A percentile compares a stretch with the other conserved stretches of the same genome.
phyloP scores from a whole-genome alignment of 371 early-diverging fungal species.

The Blakeslea trispora region DNA sequence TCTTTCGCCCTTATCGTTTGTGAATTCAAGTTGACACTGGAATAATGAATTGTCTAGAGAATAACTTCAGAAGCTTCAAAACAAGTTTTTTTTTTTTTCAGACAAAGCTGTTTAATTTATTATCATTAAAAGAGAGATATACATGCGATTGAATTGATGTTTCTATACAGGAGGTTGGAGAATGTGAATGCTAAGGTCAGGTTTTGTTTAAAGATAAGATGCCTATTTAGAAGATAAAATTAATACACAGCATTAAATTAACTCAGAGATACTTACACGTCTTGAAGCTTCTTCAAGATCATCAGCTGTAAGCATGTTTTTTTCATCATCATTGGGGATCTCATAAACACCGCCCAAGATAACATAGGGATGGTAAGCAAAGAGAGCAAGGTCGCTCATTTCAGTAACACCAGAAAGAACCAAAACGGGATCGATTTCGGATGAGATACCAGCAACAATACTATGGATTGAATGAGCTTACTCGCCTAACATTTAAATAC shows the following conservation, averaged over 20 bases:
- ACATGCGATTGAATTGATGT: constrained; percentile 10
- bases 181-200: background rate
- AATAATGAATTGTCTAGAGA: too few relatives aligned
- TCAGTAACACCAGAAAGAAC: constrained; percentile 67
- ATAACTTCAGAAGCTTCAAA: too few relatives aligned
- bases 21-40: too few relatives aligned
- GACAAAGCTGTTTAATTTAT: too few relatives aligned
- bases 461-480: too few relatives aligned
- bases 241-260: too few relatives aligned
- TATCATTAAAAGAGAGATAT: too few relatives aligned
- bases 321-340: constrained; percentile 50
- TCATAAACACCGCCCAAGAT: constrained; percentile 65
- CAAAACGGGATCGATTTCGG: constrained; percentile 66
- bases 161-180: constrained; percentile 1
- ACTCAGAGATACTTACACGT: constrained; percentile 38
- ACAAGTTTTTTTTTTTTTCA: too few relatives aligned
- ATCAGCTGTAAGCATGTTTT: constrained; percentile 38
- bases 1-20: too few relatives aligned
- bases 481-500: too few relatives aligned
- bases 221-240: constrained; percentile 12
- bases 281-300: constrained; percentile 49
- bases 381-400: constrained; percentile 48
- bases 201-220: constrained; percentile 19
- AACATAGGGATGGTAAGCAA: constrained; percentile 64
- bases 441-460: constrained; percentile 58